These are phyloP conservation scores for Ceratocystis lukuohia DNA, from an alignment of 2,329 filamentous ascomycete genomes.

Conservation along the genomic window DNA sequence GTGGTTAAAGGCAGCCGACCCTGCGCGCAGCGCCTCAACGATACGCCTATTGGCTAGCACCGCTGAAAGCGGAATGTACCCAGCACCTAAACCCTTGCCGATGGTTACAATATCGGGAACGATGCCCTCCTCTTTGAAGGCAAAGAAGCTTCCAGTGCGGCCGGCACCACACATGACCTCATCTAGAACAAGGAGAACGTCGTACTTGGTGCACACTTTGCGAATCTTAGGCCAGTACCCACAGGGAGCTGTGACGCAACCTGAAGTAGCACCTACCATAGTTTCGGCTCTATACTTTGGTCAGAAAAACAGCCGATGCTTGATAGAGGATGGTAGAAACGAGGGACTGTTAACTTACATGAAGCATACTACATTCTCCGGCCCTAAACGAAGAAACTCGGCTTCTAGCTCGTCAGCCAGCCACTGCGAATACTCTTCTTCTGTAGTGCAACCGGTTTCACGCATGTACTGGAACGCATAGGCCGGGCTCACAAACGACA, in stretches of 20 bases:
- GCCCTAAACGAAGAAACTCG: conserved; percentile 34
- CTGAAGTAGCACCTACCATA: conserved; percentile 3
- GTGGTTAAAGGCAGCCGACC: conserved; percentile 38
- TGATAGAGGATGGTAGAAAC: background rate
- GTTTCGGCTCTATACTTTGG: conserved; percentile 30
- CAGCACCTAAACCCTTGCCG: conserved; percentile 46
- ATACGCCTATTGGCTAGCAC: conserved; percentile 40
- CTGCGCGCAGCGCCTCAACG: conserved; percentile 34
- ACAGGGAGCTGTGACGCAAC: conserved; percentile 36
- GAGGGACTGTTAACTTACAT: background rate
- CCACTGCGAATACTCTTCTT: conserved; percentile 29
- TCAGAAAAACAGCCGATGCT: conserved; percentile 17
- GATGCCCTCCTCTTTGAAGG: conserved; percentile 44
- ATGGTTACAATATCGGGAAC: conserved; percentile 44
- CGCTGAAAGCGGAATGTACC: conserved; percentile 42
- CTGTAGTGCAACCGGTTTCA: conserved; percentile 25
- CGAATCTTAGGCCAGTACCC: conserved; percentile 44
- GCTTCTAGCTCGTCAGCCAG: conserved; percentile 34
- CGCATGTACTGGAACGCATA: conserved; percentile 22
- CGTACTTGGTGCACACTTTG: conserved; percentile 40
- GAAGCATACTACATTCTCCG: conserved; percentile 30
- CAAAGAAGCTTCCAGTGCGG: conserved; percentile 46
- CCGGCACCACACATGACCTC: conserved; percentile 59
- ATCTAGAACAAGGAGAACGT: conserved; percentile 42
- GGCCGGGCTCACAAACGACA: conserved; percentile 7